Evolutionary conservation across 2,329 filamentous ascomycete genomes (phyloP).

Genomic region (Pseudogymnoascus sp.): DNA sequence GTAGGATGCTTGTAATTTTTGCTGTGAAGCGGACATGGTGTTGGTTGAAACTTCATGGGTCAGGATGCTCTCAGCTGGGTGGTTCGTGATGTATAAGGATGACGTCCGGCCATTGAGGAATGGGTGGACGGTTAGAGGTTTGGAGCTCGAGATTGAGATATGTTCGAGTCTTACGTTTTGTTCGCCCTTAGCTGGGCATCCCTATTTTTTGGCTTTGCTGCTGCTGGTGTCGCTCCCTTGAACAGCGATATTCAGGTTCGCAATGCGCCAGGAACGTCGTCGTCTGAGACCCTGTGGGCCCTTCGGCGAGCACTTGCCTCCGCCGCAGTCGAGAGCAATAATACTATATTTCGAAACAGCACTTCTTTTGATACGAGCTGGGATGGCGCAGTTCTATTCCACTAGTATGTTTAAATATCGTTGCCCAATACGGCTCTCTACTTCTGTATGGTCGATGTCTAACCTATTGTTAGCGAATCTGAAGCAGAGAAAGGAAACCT

Average conservation of each 20-base stretch:
- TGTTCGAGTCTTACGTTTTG: neutral
- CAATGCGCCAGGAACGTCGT: constrained; percentile 18
- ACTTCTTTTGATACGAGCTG: constrained; percentile 35
- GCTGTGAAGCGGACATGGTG: neutral
- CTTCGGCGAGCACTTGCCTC: constrained; percentile 21
- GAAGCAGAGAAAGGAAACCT: constrained; percentile 17
- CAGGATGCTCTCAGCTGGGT: neutral
- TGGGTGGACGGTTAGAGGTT: neutral
- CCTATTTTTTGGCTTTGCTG: neutral
- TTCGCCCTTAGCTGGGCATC: constrained; percentile 3
- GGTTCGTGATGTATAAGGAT: constrained; percentile 1
- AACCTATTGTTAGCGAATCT: constrained; percentile 8
- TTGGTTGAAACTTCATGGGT: neutral
- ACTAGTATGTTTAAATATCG: constrained; percentile 14
- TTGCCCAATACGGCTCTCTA: constrained; percentile 11
- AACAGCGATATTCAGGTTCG: constrained; percentile 20
- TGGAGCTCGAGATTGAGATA: neutral
- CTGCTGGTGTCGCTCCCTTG: constrained; percentile 7
- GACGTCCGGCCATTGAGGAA: neutral
- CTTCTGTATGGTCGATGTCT: neutral
- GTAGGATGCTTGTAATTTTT: neutral
- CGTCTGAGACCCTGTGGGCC: constrained; percentile 19
- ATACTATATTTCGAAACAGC: constrained; percentile 24
- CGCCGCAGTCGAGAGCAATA: constrained; percentile 18
- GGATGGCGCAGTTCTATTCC: constrained; percentile 34